Base-by-base conservation (phyloP, 148 eudicot genomes). In the Mesembryanthemum crystallinum region DNA sequence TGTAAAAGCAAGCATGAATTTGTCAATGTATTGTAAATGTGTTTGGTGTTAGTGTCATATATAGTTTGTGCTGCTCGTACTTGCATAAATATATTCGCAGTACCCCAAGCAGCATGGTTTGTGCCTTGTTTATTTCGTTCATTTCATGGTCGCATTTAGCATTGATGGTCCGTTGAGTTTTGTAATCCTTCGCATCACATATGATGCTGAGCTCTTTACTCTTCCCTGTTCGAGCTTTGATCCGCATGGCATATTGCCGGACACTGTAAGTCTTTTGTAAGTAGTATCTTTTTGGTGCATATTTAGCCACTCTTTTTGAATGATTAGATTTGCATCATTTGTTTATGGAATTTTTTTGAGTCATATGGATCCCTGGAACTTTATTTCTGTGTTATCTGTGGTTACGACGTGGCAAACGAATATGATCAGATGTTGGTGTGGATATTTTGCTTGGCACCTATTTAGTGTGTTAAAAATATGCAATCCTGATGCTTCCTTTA, bases 11-110 rank as follows among this genome's bases (percentile, higher is more conserved):
- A 28, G 57, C 76, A 76, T 28, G 28, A 45, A 51, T 61, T 64
- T 73, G 51, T 64, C 71, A 23, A 45, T 39, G 57, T 54, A 60
- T 45, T 73, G 77, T 81, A 81, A 69, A 81, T 77, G 7, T 7
- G 57, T 72, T 80, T 54, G 64, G 60, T 10, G 43, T 74, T 55
- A 49, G 37, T 55, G 12, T 28, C 28, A 39, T 25, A 23, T 61
- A 43, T 51, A 35, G 58, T 43, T 10, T 13, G n/a, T 76, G 61
- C 54, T 33, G 55, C 76, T 45, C 47, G 29, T 81, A 68, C 66
- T 47, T 45, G 51, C 35, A 58, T 57, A 69, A 65, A 54, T 61
- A 20, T 39, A 62, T 49, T 35, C 33, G 60, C n/a, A n/a, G 43
- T 62, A 33, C 72, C 47, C 60, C 32, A 66, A n/a, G n/a, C n/a